Evolutionary conservation across 2,329 filamentous ascomycete genomes (phyloP).

Genomic region (Septoria linicola): DNA sequence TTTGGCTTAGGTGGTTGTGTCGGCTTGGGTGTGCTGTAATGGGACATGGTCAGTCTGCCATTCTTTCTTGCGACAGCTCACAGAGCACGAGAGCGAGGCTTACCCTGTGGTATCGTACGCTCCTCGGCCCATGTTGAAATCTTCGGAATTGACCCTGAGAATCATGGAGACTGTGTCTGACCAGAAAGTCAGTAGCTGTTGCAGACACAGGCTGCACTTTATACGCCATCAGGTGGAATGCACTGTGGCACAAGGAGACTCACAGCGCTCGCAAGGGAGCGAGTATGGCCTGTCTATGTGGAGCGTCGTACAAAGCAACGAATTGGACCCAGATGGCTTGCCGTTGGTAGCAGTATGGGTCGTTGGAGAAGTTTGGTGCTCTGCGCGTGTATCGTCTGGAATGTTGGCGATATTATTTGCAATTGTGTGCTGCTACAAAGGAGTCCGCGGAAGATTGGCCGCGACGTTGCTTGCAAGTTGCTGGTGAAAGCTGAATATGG

Average conservation of each 20-base stretch:
- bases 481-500: not conserved
- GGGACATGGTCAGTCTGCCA: constrained; percentile 13
- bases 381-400: constrained; percentile 24
- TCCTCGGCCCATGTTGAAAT: constrained; percentile 49
- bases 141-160: constrained; percentile 40
- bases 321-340: constrained; percentile 19
- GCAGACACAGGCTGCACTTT: constrained; percentile 13
- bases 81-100: constrained; percentile 6
- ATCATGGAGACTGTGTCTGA: constrained; percentile 40
- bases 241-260: constrained; percentile 27
- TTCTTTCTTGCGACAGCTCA: not conserved
- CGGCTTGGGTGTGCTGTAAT: constrained; percentile 43
- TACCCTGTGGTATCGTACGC: constrained; percentile 51
- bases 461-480: no score
- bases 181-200: constrained; percentile 20
- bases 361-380: constrained; percentile 7
- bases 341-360: constrained; percentile 15
- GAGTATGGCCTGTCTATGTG: constrained; percentile 23
- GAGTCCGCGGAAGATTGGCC: no score
- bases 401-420: constrained; percentile 23
- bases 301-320: constrained; percentile 23
- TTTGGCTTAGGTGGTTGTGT: constrained; percentile 41
- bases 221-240: constrained; percentile 21
- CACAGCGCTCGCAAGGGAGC: constrained; percentile 28
- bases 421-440: constrained; percentile 14